Base-by-base conservation (phyloP, 192 early-diverging fungal genomes). In the Podila clonocystis region DNA sequence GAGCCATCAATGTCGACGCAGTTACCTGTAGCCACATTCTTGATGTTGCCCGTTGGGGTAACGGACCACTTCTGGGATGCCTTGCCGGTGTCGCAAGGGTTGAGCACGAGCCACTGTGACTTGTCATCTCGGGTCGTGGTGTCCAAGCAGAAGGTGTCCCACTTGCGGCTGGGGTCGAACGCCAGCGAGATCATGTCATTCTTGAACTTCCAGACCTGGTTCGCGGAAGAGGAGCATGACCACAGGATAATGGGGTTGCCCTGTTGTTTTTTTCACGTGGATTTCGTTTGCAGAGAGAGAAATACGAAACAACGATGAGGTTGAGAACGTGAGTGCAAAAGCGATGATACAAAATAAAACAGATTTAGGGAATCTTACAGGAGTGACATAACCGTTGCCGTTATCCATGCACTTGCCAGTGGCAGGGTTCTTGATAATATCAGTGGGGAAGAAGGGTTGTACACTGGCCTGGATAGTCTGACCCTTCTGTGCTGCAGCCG, bases 121-220 rank as follows among this genome's bases (percentile, higher is more conserved):
- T 33, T 78, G 6, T 12, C 17, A 29, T 49, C 59, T 0, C 62
- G 48, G n/a, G 58, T 5, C 1, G 66, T 50, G 4, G 69, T 78
- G 28, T 78, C 75, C 12, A 78, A 31, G 30, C 75, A 78, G 69
- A 48, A 78, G 3, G 68, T 71, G 13, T 66, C 75, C 15, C 65
- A 70, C 7, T 78, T 78, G 58, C 70, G 58, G 9, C 65, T 30
- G 1, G 69, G 68, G 55, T 78, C 75, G 19, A 78, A 78, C 9
- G 75, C 75, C 20, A 78, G 45, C 29, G 63, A 67, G 59, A 78
- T 78, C 31, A 58, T 45, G 7, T 34, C 48, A 2, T 71, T 62
- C 50, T 78, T 78, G 75, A 78, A 78, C 59, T 78, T 78, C 75
- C 75, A 78, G 13, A 78, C 59, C n/a, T 78, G 75, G 36, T 78